Conservation (phyloP, 805 yeast species). For the Metschnikowia corniflorae region DNA sequence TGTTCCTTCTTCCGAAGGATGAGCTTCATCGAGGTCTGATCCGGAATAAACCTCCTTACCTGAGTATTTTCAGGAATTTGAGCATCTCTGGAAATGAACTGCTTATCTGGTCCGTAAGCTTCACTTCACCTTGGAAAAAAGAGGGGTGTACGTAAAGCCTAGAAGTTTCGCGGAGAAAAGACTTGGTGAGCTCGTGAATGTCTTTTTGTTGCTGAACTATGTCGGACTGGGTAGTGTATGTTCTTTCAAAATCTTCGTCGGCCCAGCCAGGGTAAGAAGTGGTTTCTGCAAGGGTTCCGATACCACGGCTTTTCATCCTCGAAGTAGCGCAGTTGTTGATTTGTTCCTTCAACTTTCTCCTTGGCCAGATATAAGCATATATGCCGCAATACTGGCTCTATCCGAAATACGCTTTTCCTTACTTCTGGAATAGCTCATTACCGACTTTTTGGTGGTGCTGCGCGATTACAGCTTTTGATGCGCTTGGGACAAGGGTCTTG, state of each 20-base stretch:
- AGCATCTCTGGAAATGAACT: too few relatives aligned
- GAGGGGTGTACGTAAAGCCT: too few relatives aligned
- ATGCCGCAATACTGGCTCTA: conserved; percentile 22
- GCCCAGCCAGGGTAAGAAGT: conserved; percentile 7
- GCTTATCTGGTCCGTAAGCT: too few relatives aligned
- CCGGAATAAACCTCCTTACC: too few relatives aligned
- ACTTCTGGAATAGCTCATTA: conserved; percentile 14
- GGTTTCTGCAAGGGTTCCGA: neutral
- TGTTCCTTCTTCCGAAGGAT: too few relatives aligned
- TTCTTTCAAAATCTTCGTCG: conserved; percentile 2
- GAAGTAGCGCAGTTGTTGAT: conserved; percentile 23
- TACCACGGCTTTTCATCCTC: conserved; percentile 10
- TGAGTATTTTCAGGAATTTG: too few relatives aligned
- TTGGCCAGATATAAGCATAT: conserved; percentile 16
- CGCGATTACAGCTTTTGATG: too few relatives aligned
- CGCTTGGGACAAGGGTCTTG: too few relatives aligned
- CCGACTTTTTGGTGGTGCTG: conserved; percentile 14
- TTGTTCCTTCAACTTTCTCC: conserved; percentile 26
- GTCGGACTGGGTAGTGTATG: conserved; percentile 9
- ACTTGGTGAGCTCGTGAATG: conserved; percentile 14
- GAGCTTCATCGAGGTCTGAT: too few relatives aligned
- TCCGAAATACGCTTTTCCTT: conserved; percentile 19
- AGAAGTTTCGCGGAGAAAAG: too few relatives aligned
- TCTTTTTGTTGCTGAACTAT: conserved; percentile 6
- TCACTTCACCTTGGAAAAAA: too few relatives aligned